Conservation (phyloP, 176 grass and related monocot genomes). For the Chrysopogon serrulatus region DNA sequence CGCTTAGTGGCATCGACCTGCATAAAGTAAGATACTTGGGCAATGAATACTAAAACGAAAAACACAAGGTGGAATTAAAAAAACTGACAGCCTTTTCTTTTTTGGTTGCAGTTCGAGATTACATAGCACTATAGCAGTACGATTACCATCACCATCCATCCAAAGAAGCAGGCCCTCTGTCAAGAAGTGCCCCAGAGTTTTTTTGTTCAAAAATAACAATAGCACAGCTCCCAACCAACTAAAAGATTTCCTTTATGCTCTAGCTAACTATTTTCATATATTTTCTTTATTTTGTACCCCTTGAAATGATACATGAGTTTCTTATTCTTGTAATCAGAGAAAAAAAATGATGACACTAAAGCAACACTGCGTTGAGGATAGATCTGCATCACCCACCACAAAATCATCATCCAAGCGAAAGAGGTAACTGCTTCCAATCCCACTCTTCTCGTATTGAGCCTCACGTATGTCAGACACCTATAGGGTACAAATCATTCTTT, state of each 20-base stretch:
- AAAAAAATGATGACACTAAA: neutral
- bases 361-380: neutral
- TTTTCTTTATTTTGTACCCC: neutral
- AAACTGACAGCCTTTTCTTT: neutral
- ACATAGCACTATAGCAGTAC: neutral
- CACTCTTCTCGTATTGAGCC: constrained; percentile 79
- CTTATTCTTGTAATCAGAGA: neutral
- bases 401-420: constrained; percentile 94
- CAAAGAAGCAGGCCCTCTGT: neutral
- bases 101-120: neutral
- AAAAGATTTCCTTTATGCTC: neutral
- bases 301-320: constrained; percentile 2
- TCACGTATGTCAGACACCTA: constrained; percentile 93
- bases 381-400: constrained; percentile 66
- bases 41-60: neutral
- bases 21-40: constrained; percentile 29
- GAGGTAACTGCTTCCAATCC: constrained; percentile 96
- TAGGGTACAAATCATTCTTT: constrained; percentile 24
- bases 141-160: neutral
- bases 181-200: neutral
- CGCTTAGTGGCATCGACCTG: constrained; percentile 96
- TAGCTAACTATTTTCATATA: neutral
- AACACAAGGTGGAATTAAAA: constrained; percentile 4
- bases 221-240: neutral
- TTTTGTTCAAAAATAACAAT: neutral